phyloP scores from a whole-genome alignment of 345 rosid genomes.

The Nephelium lappaceum region DNA sequence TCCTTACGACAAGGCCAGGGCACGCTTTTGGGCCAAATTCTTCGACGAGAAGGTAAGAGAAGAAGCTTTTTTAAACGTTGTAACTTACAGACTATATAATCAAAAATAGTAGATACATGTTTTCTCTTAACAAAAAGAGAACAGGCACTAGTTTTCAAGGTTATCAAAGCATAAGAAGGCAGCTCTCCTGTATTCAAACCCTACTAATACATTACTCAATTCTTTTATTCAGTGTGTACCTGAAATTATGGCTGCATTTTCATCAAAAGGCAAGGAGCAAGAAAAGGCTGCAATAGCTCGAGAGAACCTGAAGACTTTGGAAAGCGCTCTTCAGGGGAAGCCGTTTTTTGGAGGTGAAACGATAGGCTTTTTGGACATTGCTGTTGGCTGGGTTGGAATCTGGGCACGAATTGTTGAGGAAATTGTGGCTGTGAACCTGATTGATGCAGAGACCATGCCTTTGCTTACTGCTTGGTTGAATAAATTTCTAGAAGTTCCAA shows the following conservation, averaged over 20 bases:
- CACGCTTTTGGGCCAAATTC: conserved; percentile 40
- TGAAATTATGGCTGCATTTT: conserved; percentile 12
- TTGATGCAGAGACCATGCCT: conserved; percentile 34
- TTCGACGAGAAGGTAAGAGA: conserved; percentile 34
- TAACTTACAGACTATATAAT: background rate
- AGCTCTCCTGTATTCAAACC: background rate
- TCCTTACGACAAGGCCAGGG: conserved; percentile 26
- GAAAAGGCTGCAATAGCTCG: conserved; percentile 28
- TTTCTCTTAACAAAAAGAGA: background rate
- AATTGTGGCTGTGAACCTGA: conserved; percentile 26
- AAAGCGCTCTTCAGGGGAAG: conserved; percentile 24
- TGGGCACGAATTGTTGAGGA: conserved; percentile 32
- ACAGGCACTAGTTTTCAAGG: background rate
- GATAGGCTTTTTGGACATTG: conserved; percentile 28
- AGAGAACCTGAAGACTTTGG: conserved; percentile 32
- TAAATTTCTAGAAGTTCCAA: conserved; percentile 27
- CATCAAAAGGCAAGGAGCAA: conserved; percentile 27
- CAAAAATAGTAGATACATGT: background rate
- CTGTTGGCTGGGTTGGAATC: conserved; percentile 35
- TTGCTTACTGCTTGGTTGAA: conserved; percentile 27
- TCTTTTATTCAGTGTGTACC: conserved; percentile 24
- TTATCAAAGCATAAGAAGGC: background rate
- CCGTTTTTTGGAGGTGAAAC: conserved; percentile 37
- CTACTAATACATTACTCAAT: background rate
- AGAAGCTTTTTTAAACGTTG: background rate